These are phyloP conservation scores for Tulasnella calospora DNA, from an alignment of 768 basidiomycete genomes.

Conservation along the genomic window DNA sequence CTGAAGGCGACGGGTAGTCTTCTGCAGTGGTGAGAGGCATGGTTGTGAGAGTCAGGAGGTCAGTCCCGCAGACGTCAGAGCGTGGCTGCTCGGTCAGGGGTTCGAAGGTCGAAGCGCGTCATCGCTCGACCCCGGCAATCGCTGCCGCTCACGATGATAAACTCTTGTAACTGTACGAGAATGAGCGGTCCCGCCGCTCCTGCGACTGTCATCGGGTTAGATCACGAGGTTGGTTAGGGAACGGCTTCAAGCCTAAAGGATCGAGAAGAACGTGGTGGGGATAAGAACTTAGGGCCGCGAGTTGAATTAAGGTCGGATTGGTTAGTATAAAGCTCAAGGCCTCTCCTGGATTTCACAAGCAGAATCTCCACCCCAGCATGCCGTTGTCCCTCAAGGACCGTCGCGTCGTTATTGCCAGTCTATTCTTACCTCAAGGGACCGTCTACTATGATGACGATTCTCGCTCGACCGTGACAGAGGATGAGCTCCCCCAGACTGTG, in stretches of 20 bases:
- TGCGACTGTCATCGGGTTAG: neutral
- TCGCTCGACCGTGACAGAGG: neutral
- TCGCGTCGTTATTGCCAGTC: constrained; percentile 73
- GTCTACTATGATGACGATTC: constrained; percentile 54
- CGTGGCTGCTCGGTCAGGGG: neutral
- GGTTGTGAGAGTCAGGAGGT: neutral
- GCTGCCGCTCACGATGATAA: neutral
- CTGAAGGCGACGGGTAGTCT: neutral
- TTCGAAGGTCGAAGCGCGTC: neutral
- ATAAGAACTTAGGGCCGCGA: constrained; percentile 1
- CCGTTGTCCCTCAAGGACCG: constrained; percentile 57
- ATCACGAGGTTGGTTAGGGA: neutral
- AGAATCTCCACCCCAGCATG: neutral
- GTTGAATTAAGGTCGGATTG: neutral
- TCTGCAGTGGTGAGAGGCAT: constrained; percentile 8
- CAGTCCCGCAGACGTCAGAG: neutral
- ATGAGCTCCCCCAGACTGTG: neutral
- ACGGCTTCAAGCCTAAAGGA: neutral
- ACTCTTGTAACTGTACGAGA: neutral
- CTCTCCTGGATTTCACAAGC: neutral
- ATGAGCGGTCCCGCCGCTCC: constrained; percentile 3
- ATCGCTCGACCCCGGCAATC: neutral
- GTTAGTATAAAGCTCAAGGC: neutral
- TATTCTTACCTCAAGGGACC: constrained; percentile 73
- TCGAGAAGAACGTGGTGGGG: neutral